Conservation (phyloP, 768 basidiomycete genomes). For the Thelephora aurantiotincta region DNA sequence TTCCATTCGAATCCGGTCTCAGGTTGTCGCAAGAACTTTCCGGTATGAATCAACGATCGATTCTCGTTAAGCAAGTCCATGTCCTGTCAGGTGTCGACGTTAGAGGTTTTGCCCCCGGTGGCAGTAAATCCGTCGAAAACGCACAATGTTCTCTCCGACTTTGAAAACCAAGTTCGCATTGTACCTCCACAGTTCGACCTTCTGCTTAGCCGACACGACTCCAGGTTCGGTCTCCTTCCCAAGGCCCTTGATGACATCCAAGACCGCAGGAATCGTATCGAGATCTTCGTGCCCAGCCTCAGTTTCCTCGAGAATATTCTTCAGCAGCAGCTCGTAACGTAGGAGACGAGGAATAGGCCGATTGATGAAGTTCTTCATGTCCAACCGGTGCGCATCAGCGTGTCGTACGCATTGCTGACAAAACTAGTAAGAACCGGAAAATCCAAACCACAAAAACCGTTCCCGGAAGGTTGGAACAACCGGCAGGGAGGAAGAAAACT, state of each 20-base stretch:
- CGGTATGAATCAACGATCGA: slow-evolving; percentile 71
- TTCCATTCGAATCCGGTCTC: slow-evolving; percentile 82
- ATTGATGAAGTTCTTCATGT: slow-evolving; percentile 89
- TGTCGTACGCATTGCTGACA: slow-evolving; percentile 41
- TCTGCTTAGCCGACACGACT: slow-evolving; percentile 71
- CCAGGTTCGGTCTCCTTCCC: slow-evolving; percentile 84
- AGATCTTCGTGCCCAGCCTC: slow-evolving; percentile 66
- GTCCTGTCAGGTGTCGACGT: slow-evolving; percentile 30
- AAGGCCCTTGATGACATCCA: slow-evolving; percentile 76
- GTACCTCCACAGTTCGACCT: slow-evolving; percentile 83
- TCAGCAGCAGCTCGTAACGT: slow-evolving; percentile 78
- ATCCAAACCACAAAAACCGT: neutral
- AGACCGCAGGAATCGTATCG: slow-evolving; percentile 69
- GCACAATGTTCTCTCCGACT: slow-evolving; percentile 52
- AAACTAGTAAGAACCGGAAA: neutral
- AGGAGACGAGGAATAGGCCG: slow-evolving; percentile 83
- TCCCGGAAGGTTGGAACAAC: neutral
- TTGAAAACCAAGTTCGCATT: slow-evolving; percentile 73
- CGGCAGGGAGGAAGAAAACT: slow-evolving; percentile 10
- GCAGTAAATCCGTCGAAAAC: slow-evolving; percentile 10
- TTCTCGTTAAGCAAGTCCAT: slow-evolving; percentile 82
- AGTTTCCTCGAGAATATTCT: slow-evolving; percentile 65
- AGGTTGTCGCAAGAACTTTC: slow-evolving; percentile 74
- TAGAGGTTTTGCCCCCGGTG: too few species aligned
- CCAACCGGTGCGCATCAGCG: slow-evolving; percentile 65